phyloP scores from a whole-genome alignment of 2,329 filamentous ascomycete genomes.

The Epichloe elymi region DNA sequence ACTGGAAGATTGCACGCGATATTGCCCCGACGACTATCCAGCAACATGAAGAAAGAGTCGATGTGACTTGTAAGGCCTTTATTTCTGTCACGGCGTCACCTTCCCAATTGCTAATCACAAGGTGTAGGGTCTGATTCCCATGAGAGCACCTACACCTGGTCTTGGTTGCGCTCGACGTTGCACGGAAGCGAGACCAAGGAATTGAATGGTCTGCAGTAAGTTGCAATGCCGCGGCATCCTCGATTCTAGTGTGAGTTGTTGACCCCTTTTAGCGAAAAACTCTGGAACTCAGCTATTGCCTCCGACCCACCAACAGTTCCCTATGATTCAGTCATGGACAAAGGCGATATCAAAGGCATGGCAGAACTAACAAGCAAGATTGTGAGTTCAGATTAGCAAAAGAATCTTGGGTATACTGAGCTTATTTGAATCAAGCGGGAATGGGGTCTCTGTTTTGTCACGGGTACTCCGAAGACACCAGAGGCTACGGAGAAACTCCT shows the following conservation, averaged over 20 bases:
- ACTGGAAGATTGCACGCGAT: slow-evolving; percentile 18
- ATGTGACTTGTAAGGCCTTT: slow-evolving; percentile 20
- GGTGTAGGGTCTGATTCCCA: slow-evolving; percentile 56
- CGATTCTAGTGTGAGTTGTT: background rate
- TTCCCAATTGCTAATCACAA: background rate
- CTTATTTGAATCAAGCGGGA: slow-evolving; percentile 33
- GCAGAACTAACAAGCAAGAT: slow-evolving; percentile 52
- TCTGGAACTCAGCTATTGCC: slow-evolving; percentile 21
- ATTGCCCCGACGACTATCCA: slow-evolving; percentile 17
- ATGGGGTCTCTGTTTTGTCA: slow-evolving; percentile 68
- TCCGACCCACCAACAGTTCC: slow-evolving; percentile 42
- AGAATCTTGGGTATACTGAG: background rate
- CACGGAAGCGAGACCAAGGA: slow-evolving; percentile 22
- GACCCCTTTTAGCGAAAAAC: background rate
- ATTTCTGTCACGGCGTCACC: too few species aligned
- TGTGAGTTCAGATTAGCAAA: slow-evolving; percentile 25
- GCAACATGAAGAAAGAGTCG: slow-evolving; percentile 16
- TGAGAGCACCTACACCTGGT: slow-evolving; percentile 51
- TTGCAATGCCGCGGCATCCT: background rate
- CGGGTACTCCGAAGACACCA: slow-evolving; percentile 51
- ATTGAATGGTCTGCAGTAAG: slow-evolving; percentile 10
- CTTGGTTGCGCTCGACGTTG: slow-evolving; percentile 24
- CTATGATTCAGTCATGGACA: slow-evolving; percentile 47
- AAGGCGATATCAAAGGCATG: slow-evolving; percentile 35
- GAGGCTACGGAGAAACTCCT: slow-evolving; percentile 63